Evolutionary conservation across 805 yeast genomes (phyloP).

Genomic region (Starmerella etchellsii): DNA sequence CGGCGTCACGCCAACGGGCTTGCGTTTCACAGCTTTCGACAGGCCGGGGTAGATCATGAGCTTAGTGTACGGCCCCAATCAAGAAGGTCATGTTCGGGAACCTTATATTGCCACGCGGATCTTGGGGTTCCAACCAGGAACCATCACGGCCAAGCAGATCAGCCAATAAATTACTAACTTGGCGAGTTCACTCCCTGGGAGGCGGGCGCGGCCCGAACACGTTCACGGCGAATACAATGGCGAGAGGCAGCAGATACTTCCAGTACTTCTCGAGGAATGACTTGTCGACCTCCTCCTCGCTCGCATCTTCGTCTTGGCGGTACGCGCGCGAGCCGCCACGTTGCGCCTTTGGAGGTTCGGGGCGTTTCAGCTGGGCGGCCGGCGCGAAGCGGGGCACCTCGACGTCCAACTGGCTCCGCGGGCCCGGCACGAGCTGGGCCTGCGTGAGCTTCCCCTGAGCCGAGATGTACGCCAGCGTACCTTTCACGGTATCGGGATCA

Average conservation of each 20-base stretch:
- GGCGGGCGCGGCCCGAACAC: neutral
- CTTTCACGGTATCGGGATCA: neutral
- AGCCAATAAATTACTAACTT: too few species aligned
- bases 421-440: conserved; percentile 20
- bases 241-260: conserved; percentile 13
- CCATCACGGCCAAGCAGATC: too few species aligned
- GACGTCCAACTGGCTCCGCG: neutral
- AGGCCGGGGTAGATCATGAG: conserved; percentile 7
- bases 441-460: conserved; percentile 6
- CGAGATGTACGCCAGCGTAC: conserved; percentile 1
- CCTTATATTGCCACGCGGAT: too few species aligned
- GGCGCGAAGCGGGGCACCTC: conserved; percentile 6
- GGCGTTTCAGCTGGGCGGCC: conserved; percentile 2
- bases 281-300: conserved; percentile 6
- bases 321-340: neutral
- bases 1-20: neutral
- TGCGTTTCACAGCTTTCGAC: neutral
- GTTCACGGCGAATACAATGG: conserved; percentile 3
- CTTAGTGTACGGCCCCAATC: too few species aligned
- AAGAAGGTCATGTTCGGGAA: too few species aligned
- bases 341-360: neutral
- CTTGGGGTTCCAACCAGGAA: too few species aligned
- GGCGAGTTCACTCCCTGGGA: neutral
- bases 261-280: conserved; percentile 16
- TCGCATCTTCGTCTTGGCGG: conserved; percentile 26